A percentile compares a stretch with the other conserved stretches of the same genome.
These are phyloP conservation scores for Tolypocladium cylindrosporum DNA, from an alignment of 2,329 filamentous ascomycete genomes.

Conservation along the genomic window DNA sequence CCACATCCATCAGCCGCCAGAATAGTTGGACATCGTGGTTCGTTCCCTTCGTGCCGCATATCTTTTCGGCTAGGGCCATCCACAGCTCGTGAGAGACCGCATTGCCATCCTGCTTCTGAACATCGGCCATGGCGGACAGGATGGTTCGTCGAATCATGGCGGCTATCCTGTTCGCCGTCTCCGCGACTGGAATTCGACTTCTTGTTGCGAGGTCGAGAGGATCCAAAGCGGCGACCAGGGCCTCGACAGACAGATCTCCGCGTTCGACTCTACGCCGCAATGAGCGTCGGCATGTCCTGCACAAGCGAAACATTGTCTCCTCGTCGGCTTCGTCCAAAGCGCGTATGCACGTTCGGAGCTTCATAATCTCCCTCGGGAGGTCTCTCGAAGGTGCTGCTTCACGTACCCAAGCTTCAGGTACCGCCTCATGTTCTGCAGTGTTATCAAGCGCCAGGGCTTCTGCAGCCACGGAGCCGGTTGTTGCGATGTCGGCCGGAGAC, in stretches of 20 bases:
- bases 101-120: neutral
- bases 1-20: conserved; percentile 6
- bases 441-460: conserved; percentile 3
- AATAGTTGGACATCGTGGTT: conserved; percentile 11
- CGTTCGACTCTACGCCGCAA: conserved; percentile 6
- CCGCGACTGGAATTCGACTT: conserved; percentile 5
- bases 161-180: conserved; percentile 6
- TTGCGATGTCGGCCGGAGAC: conserved; percentile 1
- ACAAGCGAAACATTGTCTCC: conserved; percentile 3
- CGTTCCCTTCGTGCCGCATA: conserved; percentile 4
- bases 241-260: conserved; percentile 6
- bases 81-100: conserved; percentile 8
- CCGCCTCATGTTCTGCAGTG: neutral
- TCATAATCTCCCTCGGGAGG: conserved; percentile 7
- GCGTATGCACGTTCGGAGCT: conserved; percentile 6
- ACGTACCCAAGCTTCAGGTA: neutral
- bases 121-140: conserved; percentile 7
- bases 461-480: neutral
- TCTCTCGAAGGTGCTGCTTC: neutral
- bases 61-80: conserved; percentile 5
- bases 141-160: conserved; percentile 11
- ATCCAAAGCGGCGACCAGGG: conserved; percentile 6
- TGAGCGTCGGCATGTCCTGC: conserved; percentile 5
- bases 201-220: conserved; percentile 9
- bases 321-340: neutral